Evolutionary conservation across 495 filamentous ascomycete genomes (phyloP).

Genomic region (Tuber indicum): DNA sequence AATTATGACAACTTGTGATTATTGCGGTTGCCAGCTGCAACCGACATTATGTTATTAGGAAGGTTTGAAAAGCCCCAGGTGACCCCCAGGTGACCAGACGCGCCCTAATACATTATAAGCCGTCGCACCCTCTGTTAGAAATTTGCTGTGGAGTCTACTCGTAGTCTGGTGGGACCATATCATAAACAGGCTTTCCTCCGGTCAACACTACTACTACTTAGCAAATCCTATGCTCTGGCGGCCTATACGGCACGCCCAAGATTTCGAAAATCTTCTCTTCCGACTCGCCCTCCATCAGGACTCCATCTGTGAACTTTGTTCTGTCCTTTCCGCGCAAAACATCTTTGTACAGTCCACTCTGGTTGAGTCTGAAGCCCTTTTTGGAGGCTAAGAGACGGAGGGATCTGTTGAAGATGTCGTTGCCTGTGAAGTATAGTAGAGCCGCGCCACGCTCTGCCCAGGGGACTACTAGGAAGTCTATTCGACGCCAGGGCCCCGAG

Average conservation of each 20-base stretch:
- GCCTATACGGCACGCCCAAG: conserved; percentile 80
- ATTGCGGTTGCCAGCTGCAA: too few relatives aligned
- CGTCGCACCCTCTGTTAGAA: not conserved
- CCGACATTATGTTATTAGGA: too few relatives aligned
- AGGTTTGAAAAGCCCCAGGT: too few relatives aligned
- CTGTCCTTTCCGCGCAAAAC: conserved; percentile 57
- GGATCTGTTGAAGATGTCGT: conserved; percentile 93
- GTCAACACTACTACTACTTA: conserved; percentile 41
- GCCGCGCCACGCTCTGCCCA: conserved; percentile 77
- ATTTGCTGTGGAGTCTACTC: not conserved
- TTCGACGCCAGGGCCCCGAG: conserved; percentile 44
- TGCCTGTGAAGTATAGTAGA: conserved; percentile 90
- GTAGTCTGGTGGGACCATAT: not conserved
- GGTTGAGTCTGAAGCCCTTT: conserved; percentile 82
- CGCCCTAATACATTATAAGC: not conserved
- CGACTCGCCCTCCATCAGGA: conserved; percentile 65
- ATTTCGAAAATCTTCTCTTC: conserved; percentile 82
- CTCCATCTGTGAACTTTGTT: conserved; percentile 63
- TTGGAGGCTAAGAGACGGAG: conserved; percentile 74
- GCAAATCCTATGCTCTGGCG: conserved; percentile 73
- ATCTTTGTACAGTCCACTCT: conserved; percentile 71
- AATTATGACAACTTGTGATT: too few relatives aligned
- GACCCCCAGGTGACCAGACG: too few relatives aligned
- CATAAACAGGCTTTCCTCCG: not conserved
- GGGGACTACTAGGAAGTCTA: conserved; percentile 79